phyloP scores from a whole-genome alignment of 495 filamentous ascomycete genomes.

The Parathielavia hyrcaniae region DNA sequence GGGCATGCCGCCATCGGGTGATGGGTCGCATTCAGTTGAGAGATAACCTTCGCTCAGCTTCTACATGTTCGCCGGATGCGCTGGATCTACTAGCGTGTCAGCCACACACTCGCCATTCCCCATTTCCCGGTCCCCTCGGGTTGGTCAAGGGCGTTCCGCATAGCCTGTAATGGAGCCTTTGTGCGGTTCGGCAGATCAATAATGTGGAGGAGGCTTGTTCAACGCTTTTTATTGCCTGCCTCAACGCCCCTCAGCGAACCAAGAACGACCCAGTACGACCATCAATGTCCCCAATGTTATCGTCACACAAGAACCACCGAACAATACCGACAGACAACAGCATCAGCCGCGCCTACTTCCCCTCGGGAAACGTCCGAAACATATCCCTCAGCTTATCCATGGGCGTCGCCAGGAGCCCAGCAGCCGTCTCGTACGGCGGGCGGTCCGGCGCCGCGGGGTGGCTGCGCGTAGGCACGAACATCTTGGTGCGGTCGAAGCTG shows the following conservation, averaged over 20 bases:
- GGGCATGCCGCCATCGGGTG: conserved; percentile 6
- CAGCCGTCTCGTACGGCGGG: conserved; percentile 47
- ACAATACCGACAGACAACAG: neutral
- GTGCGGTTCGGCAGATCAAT: too few species aligned
- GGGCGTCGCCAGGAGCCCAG: conserved; percentile 45
- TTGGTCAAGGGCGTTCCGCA: too few species aligned
- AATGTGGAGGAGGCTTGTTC: neutral
- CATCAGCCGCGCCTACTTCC: neutral
- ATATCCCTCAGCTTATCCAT: conserved; percentile 48
- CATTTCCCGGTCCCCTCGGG: too few species aligned
- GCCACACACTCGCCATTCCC: too few species aligned
- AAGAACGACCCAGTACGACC: too few species aligned
- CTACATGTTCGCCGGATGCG: too few species aligned
- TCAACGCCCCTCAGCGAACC: neutral
- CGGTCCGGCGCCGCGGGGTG: conserved; percentile 50
- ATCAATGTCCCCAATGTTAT: neutral
- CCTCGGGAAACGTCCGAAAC: conserved; percentile 43
- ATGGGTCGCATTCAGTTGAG: neutral
- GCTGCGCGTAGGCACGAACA: conserved; percentile 53
- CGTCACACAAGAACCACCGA: neutral
- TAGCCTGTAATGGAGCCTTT: too few species aligned
- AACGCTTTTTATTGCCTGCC: too few species aligned
- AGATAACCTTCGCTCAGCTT: neutral
- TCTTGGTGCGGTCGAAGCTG: conserved; percentile 54
- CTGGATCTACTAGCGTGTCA: too few species aligned